These are phyloP conservation scores for Nicotiana tabacum DNA, from an alignment of 257 asterid genomes.

Conservation along the genomic window DNA sequence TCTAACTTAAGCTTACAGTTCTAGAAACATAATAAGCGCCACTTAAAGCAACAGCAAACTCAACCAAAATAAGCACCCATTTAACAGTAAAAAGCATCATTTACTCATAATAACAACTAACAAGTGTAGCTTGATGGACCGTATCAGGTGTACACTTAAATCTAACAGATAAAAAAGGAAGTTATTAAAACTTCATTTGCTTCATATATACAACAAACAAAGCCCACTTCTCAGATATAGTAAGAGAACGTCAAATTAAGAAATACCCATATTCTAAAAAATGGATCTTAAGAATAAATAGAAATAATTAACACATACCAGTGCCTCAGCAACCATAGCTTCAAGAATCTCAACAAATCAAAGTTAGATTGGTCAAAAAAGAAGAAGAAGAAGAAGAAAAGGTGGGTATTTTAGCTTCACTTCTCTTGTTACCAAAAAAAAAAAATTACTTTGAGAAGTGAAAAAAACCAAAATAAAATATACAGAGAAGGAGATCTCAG, in stretches of 20 bases:
- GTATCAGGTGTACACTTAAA: not conserved
- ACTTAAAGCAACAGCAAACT: not conserved
- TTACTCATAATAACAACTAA: not conserved
- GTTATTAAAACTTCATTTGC: not conserved
- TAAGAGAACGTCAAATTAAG: not conserved
- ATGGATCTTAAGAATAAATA: not conserved
- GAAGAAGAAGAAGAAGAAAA: not conserved
- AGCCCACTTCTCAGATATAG: not conserved
- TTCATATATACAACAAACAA: not conserved
- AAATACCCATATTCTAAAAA: conserved; percentile 5
- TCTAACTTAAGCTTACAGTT: not conserved
- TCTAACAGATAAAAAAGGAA: not conserved
- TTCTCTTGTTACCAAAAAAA: not conserved
- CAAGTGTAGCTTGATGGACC: not conserved
- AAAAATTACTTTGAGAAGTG: not conserved
- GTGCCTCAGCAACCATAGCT: conserved; percentile 55
- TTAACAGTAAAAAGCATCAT: not conserved
- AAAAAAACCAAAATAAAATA: not conserved
- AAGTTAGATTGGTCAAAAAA: not conserved
- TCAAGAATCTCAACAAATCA: conserved; percentile 8
- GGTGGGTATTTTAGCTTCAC: not conserved
- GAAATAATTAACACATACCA: conserved; percentile 32
- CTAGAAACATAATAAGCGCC: not conserved
- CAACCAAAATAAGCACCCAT: not conserved
- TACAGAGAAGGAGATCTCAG: not conserved